Conservation (phyloP, 306 rosid species). For the Citrullus mucosospermus region DNA sequence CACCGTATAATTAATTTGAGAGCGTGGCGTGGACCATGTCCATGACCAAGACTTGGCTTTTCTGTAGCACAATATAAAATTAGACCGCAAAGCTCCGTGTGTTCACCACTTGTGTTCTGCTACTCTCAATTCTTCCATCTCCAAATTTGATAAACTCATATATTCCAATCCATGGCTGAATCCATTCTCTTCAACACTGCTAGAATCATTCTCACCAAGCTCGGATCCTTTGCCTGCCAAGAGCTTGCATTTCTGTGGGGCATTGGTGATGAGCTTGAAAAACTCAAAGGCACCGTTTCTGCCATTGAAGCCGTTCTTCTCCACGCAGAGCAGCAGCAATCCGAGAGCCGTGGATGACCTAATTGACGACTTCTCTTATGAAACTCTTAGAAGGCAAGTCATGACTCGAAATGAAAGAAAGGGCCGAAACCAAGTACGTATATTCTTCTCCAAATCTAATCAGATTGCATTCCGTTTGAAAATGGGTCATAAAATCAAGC, state of each 20-base stretch:
- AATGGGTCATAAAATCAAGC: slow-evolving; percentile 10
- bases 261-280: neutral
- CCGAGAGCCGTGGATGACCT: slow-evolving; percentile 11
- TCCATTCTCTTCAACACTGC: too few relatives aligned
- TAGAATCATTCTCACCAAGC: too few relatives aligned
- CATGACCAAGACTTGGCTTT: too few relatives aligned
- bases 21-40: too few relatives aligned
- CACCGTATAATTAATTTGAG: too few relatives aligned
- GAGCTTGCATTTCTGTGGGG: neutral
- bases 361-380: slow-evolving; percentile 13
- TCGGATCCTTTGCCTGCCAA: neutral
- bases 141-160: too few relatives aligned
- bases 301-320: slow-evolving; percentile 9
- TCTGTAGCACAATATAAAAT: too few relatives aligned
- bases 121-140: too few relatives aligned
- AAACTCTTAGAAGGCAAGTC: slow-evolving; percentile 10
- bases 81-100: too few relatives aligned
- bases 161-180: too few relatives aligned
- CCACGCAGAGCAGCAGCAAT: slow-evolving; percentile 14
- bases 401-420: too few relatives aligned
- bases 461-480: neutral
- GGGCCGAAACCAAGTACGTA: neutral
- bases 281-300: neutral
- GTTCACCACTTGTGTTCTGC: too few relatives aligned
- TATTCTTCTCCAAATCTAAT: neutral